Percentiles rank a stretch among this genome's conserved stretches.
Evolutionary conservation across 148 eudicot species (phyloP).

Genomic region (Rhododendron williamsianum): DNA sequence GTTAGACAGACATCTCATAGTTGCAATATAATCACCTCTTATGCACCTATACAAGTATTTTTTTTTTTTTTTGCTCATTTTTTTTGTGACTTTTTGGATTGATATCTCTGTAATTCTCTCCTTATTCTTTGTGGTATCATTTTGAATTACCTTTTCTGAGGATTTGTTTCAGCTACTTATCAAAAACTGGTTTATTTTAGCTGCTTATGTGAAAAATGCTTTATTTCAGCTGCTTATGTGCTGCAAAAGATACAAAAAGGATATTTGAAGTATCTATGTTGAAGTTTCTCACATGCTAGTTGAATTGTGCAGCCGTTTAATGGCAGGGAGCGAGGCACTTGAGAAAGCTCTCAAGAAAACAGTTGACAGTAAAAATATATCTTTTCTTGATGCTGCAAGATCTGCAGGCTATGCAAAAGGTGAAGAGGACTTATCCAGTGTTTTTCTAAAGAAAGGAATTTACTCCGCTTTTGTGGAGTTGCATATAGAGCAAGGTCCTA

Average conservation of each 20-base stretch:
- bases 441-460: slow-evolving; percentile 43
- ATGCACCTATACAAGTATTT: not conserved
- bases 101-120: not conserved
- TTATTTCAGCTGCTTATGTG: not conserved
- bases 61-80: not conserved
- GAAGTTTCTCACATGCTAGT: slow-evolving; percentile 5
- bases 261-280: not conserved
- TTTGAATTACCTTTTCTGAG: not conserved
- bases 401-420: slow-evolving; percentile 68
- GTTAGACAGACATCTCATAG: slow-evolving; percentile 25
- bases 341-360: slow-evolving; percentile 59
- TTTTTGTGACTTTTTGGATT: not conserved
- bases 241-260: slow-evolving; percentile 7
- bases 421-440: slow-evolving; percentile 51
- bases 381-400: slow-evolving; percentile 76
- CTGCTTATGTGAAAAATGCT: not conserved
- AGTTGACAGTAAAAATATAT: slow-evolving; percentile 63
- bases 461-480: slow-evolving; percentile 86
- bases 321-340: slow-evolving; percentile 77
- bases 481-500: slow-evolving; percentile 98
- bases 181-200: not conserved
- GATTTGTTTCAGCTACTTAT: not conserved
- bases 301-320: slow-evolving; percentile 68
- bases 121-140: not conserved
- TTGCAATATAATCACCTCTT: not conserved